Conservation (phyloP, 73 alveolate genomes). For the Tetrahymena elliotti region DNA sequence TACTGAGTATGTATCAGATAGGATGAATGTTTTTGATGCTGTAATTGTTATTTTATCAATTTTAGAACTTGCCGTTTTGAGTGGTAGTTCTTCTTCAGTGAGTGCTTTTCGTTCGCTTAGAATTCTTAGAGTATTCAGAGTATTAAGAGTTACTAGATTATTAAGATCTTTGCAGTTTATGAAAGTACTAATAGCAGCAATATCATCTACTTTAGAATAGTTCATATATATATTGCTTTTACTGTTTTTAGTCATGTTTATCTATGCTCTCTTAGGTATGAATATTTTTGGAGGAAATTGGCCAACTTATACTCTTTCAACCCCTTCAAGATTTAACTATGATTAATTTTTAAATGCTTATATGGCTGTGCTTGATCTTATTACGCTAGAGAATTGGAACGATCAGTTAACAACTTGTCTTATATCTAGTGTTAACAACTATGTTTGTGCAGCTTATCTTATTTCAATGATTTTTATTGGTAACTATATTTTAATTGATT, state of each 20-base stretch:
- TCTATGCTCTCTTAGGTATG: constrained; percentile 92
- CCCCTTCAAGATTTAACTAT: constrained; percentile 55
- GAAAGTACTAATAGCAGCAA: constrained; percentile 77
- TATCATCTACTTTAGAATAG: constrained; percentile 66
- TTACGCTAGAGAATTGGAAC: constrained; percentile 92
- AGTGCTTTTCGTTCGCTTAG: constrained; percentile 81
- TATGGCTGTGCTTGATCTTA: constrained; percentile 79
- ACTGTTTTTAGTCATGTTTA: constrained; percentile 79
- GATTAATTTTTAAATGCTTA: constrained; percentile 81
- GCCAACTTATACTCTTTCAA: constrained; percentile 39
- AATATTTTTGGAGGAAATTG: constrained; percentile 78
- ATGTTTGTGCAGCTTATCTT: constrained; percentile 61
- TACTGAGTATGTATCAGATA: constrained; percentile 76
- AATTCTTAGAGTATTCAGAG: constrained; percentile 92
- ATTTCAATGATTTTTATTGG: constrained; percentile 94
- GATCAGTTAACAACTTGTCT: constrained; percentile 57
- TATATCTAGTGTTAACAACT: constrained; percentile 30
- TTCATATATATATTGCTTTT: constrained; percentile 71
- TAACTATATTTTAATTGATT: constrained; percentile 80
- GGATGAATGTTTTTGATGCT: constrained; percentile 89
- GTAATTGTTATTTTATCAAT: constrained; percentile 75
- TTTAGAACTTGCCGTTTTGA: constrained; percentile 67
- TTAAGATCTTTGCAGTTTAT: constrained; percentile 78
- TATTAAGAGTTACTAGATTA: constrained; percentile 84
- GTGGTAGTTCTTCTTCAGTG: constrained; percentile 47